These are phyloP conservation scores for Gaillardinia entomophila DNA, from an alignment of 805 yeast genomes.

Conservation along the genomic window DNA sequence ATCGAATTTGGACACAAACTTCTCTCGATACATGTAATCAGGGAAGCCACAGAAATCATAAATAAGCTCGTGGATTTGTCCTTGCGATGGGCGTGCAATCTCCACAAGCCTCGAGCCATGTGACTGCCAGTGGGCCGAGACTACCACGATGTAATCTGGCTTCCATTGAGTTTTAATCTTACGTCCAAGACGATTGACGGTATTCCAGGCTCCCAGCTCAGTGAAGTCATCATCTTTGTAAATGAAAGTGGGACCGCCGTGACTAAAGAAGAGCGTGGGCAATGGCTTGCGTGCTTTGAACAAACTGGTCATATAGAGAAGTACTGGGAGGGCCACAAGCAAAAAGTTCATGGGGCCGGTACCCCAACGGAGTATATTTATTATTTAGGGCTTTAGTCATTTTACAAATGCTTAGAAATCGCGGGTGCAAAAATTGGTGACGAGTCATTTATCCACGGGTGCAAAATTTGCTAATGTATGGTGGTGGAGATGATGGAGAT, in stretches of 20 bases:
- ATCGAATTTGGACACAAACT: conserved; percentile 50
- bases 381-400: too few relatives aligned
- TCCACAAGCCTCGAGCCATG: conserved; percentile 36
- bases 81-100: conserved; percentile 37
- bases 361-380: too few relatives aligned
- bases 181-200: conserved; percentile 45
- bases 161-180: conserved; percentile 43
- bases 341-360: too few relatives aligned
- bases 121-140: conserved; percentile 80
- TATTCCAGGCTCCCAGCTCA: conserved; percentile 59
- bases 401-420: too few relatives aligned
- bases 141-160: conserved; percentile 61
- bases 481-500: neutral
- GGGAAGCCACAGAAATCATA: conserved; percentile 80
- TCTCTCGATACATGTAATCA: conserved; percentile 51
- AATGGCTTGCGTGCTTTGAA: conserved; percentile 17
- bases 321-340: too few relatives aligned
- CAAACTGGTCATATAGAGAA: too few relatives aligned
- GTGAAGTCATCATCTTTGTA: conserved; percentile 40
- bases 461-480: too few relatives aligned
- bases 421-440: too few relatives aligned
- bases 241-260: conserved; percentile 81
- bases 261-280: conserved; percentile 70
- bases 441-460: too few relatives aligned
- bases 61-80: conserved; percentile 43